Conservation (phyloP, 345 rosid genomes). For the Noccaea bulbosa region DNA sequence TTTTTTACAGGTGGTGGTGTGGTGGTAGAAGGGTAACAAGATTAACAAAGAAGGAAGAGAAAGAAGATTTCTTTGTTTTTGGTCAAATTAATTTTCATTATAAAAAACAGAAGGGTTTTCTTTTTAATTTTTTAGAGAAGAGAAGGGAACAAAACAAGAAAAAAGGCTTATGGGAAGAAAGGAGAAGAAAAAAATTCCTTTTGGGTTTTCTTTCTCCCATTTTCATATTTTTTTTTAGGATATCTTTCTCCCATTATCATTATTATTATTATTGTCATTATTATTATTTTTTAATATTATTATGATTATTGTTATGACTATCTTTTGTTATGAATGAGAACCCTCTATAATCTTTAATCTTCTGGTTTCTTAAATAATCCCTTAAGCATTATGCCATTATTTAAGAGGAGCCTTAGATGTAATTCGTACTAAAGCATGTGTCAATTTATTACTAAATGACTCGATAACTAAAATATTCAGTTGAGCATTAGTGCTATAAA, state of each 20-base stretch:
- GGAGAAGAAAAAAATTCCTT: slow-evolving; percentile 24
- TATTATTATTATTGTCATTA: slow-evolving; percentile 23
- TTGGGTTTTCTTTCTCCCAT: slow-evolving; percentile 28
- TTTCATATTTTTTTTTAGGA: slow-evolving; percentile 41
- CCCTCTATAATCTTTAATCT: slow-evolving; percentile 8
- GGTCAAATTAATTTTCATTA: slow-evolving; percentile 37
- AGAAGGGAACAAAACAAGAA: slow-evolving; percentile 31
- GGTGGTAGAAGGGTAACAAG: slow-evolving; percentile 43
- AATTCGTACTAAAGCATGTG: slow-evolving; percentile 11
- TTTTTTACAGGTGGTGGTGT: slow-evolving; percentile 43
- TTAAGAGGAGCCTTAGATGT: not conserved
- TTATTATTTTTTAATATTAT: slow-evolving; percentile 24
- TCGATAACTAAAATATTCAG: not conserved
- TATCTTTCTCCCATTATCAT: slow-evolving; percentile 40
- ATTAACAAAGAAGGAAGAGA: slow-evolving; percentile 44
- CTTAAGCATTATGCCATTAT: not conserved
- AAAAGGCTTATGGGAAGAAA: slow-evolving; percentile 33
- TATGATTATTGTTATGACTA: slow-evolving; percentile 23
- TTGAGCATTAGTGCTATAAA: slow-evolving; percentile 27
- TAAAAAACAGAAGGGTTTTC: not conserved
- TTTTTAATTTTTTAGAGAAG: slow-evolving; percentile 23
- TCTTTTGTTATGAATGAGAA: slow-evolving; percentile 30
- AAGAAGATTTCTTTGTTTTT: slow-evolving; percentile 38
- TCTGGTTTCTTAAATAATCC: slow-evolving; percentile 3
- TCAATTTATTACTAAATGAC: not conserved